Conservation (phyloP, 495 filamentous ascomycete species). For the Parachaetomium inaequale region DNA sequence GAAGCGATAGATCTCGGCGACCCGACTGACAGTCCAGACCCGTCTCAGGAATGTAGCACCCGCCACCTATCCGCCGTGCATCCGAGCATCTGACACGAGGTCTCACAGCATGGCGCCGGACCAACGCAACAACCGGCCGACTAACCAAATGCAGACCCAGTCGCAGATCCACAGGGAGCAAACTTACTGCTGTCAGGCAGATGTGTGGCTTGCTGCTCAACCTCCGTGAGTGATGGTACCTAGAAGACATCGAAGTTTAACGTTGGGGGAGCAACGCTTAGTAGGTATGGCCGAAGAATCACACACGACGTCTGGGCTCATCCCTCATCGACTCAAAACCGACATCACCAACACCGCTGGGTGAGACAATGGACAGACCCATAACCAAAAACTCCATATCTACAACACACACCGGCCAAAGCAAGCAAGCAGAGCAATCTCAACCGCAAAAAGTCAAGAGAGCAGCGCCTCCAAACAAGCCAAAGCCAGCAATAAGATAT, state of each 20-base stretch:
- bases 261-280: too few species aligned
- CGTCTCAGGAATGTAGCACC: neutral
- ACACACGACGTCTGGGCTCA: too few species aligned
- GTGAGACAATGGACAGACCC: neutral
- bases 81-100: conserved; percentile 8
- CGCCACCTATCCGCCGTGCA: conserved; percentile 1
- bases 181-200: neutral
- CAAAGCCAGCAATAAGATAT: conserved; percentile 3
- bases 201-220: too few species aligned
- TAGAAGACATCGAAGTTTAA: too few species aligned
- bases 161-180: neutral
- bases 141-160: neutral
- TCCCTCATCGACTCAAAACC: too few species aligned
- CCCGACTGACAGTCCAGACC: neutral
- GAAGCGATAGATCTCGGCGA: neutral
- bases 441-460: neutral
- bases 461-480: neutral
- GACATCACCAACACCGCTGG: neutral
- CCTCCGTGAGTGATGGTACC: too few species aligned
- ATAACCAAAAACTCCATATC: neutral
- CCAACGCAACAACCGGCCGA: neutral
- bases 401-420: neutral
- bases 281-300: too few species aligned
- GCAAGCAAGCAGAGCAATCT: neutral
- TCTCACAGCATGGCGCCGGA: neutral